These are phyloP conservation scores for Aspergillus mulundensis DNA, from an alignment of 495 filamentous ascomycete genomes.

Conservation along the genomic window DNA sequence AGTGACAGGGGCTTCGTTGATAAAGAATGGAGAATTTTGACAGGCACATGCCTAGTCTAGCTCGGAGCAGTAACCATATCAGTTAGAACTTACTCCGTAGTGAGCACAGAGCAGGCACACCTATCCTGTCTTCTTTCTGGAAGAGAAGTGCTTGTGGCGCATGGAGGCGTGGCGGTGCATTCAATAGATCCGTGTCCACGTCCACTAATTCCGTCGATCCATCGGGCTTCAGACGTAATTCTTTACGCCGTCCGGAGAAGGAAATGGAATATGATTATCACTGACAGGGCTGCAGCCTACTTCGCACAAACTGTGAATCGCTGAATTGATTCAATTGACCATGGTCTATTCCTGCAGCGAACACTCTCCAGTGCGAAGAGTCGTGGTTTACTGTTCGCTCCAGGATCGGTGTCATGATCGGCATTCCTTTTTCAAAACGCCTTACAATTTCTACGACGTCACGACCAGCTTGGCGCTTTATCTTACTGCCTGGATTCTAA, in stretches of 20 bases:
- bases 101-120: neutral
- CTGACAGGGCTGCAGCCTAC: neutral
- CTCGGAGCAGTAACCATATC: too few relatives aligned
- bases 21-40: too few relatives aligned
- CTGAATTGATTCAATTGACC: too few relatives aligned
- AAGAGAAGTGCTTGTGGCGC: slow-evolving; percentile 3
- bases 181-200: slow-evolving; percentile 15
- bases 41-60: too few relatives aligned
- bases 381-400: neutral
- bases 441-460: slow-evolving; percentile 5
- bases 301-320: too few relatives aligned
- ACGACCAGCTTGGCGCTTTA: slow-evolving; percentile 1
- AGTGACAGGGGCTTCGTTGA: too few relatives aligned
- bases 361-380: neutral
- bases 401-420: slow-evolving; percentile 1
- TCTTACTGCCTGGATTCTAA: neutral
- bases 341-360: too few relatives aligned
- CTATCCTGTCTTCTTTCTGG: neutral
- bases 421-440: neutral
- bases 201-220: slow-evolving; percentile 15
- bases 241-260: neutral
- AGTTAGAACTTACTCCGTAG: too few relatives aligned
- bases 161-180: slow-evolving; percentile 18
- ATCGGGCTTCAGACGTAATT: slow-evolving; percentile 4
- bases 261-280: neutral